Base-by-base conservation (phyloP, 2,329 filamentous ascomycete genomes). In the Elsinoe necatrix region DNA sequence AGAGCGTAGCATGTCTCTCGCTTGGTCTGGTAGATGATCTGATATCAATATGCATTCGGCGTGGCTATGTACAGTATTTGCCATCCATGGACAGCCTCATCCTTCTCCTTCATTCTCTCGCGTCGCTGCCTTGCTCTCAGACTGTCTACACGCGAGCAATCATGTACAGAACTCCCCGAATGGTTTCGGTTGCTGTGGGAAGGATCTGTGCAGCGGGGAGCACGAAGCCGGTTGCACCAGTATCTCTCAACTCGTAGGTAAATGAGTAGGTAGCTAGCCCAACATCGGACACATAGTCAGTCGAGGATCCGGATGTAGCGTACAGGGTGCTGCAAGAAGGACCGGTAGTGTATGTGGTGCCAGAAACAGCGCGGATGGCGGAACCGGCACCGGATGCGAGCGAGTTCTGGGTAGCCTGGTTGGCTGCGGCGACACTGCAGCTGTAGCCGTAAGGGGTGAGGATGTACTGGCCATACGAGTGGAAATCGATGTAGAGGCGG, bases 401-500 rank as follows among this genome's bases (percentile, higher is more conserved):
- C 0, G 77, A 72, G 59, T 81, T 75, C 55, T 76, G 71, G 6
- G 71, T 65, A 56, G 79, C 69, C 59, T 80, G 77, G 52, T 72
- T 68, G 4, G 77, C 66, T 11, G 70, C 66, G 3, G n/a, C 7
- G 14, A 67, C 71, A 20, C 68, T 70, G 71, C 81, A 84, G 2
- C 76, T 77, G 69, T 82, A 84, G 34, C 82, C 82, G 63, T 83
- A 85, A 1, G 74, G 78, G 16, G 77, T 74, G 58, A 81, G 74
- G 58, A 84, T 76, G 29, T 80, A 72, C 62, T 85, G 82, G 9
- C 76, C 78, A 69, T 84, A 86, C 0, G 80, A 76, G 69, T 86
- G 83, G 65, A 79, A 81, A 68, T 86, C 83, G 61, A 86, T 79
- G 68, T 79, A 86, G 1, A 84, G 72, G 63, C 80, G 78, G 39